A percentile compares a stretch with the other conserved stretches of the same genome.
These are phyloP conservation scores for Talaromyces borbonicus DNA, from an alignment of 495 filamentous ascomycete species.

Conservation along the genomic window DNA sequence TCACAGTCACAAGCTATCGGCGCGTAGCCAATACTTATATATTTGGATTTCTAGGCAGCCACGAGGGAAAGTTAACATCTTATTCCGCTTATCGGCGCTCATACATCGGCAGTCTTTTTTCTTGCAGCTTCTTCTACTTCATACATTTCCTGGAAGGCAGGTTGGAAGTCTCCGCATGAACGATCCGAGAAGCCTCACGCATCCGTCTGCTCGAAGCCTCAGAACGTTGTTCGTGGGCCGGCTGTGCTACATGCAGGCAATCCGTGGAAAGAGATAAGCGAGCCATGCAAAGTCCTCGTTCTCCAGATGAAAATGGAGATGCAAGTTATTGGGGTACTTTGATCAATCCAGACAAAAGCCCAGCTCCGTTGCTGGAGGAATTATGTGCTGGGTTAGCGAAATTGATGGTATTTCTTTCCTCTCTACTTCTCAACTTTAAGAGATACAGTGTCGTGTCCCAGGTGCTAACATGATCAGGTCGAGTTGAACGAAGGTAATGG, in stretches of 20 bases:
- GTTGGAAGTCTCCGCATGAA: background rate
- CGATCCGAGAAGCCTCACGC: background rate
- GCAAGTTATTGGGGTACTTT: constrained; percentile 60
- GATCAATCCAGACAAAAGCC: constrained; percentile 69
- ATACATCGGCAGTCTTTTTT: too few species aligned
- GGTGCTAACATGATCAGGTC: constrained; percentile 26
- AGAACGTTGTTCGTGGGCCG: background rate
- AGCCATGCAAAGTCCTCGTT: constrained; percentile 1
- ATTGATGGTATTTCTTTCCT: constrained; percentile 58
- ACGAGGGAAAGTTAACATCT: too few species aligned
- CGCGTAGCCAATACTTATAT: too few species aligned
- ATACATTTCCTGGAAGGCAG: too few species aligned
- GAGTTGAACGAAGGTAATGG: constrained; percentile 51
- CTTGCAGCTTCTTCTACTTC: too few species aligned
- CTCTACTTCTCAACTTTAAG: background rate
- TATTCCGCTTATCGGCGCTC: too few species aligned
- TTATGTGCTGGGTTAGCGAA: constrained; percentile 70
- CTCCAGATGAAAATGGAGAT: background rate
- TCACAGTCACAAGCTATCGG: too few species aligned
- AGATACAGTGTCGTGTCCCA: background rate
- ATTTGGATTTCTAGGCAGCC: too few species aligned
- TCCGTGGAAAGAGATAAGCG: too few species aligned
- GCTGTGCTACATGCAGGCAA: background rate
- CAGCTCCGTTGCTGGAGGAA: constrained; percentile 64
- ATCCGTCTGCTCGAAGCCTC: background rate